phyloP scores from a whole-genome alignment of 331 rosid genomes.

The Acacia pycnantha region DNA sequence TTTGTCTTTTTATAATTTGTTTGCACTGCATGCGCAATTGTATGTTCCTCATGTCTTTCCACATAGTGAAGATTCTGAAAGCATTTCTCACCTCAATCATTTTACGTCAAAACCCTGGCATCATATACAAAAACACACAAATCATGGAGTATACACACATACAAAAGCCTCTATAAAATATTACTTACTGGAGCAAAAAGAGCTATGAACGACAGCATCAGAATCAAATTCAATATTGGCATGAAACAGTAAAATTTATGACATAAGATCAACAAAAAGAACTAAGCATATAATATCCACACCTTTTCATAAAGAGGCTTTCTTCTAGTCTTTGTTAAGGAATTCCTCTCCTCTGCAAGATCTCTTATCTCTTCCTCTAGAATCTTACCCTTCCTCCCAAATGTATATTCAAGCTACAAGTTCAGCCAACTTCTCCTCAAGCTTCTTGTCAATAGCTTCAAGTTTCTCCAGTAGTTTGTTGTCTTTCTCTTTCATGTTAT shows the following conservation, averaged over 20 bases:
- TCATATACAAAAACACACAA: slow-evolving; percentile 26
- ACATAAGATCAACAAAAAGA: background rate
- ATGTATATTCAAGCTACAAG: slow-evolving; percentile 85
- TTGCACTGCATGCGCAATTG: slow-evolving; percentile 92
- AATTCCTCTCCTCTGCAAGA: slow-evolving; percentile 96
- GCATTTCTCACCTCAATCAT: slow-evolving; percentile 92
- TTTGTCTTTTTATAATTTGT: slow-evolving; percentile 79
- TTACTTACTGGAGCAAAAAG: background rate
- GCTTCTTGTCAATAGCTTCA: slow-evolving; percentile 76
- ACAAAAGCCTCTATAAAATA: background rate
- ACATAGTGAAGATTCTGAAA: slow-evolving; percentile 89
- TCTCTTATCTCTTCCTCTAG: slow-evolving; percentile 88
- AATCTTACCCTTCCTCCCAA: slow-evolving; percentile 88
- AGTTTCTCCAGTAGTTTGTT: slow-evolving; percentile 71
- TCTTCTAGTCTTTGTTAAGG: slow-evolving; percentile 83
- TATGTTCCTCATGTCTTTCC: slow-evolving; percentile 93
- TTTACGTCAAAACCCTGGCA: slow-evolving; percentile 92
- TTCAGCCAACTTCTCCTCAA: slow-evolving; percentile 83
- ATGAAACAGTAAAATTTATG: background rate
- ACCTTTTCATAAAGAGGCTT: slow-evolving; percentile 84
- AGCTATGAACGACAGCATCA: slow-evolving; percentile 1
- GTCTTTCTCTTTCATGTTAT: slow-evolving; percentile 92
- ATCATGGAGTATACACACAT: background rate
- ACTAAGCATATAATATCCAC: slow-evolving; percentile 12
- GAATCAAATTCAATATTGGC: slow-evolving; percentile 18